Evolutionary conservation across 2,329 filamentous ascomycete species (phyloP), one percentile per base, ranked within the genome.

Genomic region (Verruconis gallopava): DNA sequence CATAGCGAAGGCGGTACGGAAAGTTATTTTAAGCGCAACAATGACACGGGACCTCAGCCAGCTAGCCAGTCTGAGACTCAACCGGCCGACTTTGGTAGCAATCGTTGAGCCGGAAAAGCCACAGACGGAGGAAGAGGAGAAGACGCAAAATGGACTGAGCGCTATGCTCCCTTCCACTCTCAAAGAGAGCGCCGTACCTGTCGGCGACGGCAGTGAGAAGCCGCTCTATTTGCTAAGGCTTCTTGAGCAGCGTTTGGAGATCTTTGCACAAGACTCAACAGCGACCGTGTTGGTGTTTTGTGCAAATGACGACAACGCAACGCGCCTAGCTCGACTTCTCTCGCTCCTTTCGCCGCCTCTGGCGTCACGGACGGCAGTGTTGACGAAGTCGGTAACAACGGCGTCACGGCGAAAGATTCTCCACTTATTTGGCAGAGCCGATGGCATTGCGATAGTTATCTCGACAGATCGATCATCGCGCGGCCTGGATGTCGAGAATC

Each of bases 381-480:
- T 91, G 46, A 84, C 84, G 12, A 88, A 84, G 15, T 83, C 83
- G 0, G 81, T 79, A 19, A 75, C 81, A n/a, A 83, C 79, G 1
- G 74, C 79, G 12, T 69, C 73, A 12, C 79, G 82, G 13, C 73
- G 75, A 46, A 78, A 76, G 51, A 77, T 79, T 0, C 67, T 88
- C 18, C 69, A 70, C 19, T 71, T 73, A n/a, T 88, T 89, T 57
- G 63, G 71, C 11, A 28, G 4, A 3, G 59, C 65, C 5, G 71
- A 71, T 44, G 73, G 73, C 45, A 61, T 83, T 19, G 77, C 78
- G 4, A 76, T 93, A 37, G 75, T 96, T 34, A 79, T 96, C 36
- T 86, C 88, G 1, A 93, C 91, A 0, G 89, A 96, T 57, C 80
- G 93, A n/a, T 85, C 91, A 1, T 85, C 86, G 2, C 82, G 89